These are phyloP conservation scores for Prillingera fragicola DNA, from an alignment of 1,284 basidiomycete species.

Conservation along the genomic window DNA sequence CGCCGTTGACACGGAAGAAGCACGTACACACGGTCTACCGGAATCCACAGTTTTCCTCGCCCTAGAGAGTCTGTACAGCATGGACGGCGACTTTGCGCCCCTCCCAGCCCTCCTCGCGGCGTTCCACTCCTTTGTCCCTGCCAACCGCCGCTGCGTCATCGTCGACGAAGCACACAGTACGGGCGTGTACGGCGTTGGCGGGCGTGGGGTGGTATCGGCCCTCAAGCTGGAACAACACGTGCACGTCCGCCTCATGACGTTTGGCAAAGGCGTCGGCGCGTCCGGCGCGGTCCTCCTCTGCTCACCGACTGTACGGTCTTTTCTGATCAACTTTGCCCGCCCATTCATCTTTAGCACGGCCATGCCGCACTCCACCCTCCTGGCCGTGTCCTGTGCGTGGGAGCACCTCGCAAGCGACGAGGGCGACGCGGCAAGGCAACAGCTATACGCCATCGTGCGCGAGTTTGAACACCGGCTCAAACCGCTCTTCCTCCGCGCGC, in stretches of 20 bases:
- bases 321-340: conserved; percentile 87
- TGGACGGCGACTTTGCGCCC: conserved; percentile 89
- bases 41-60: conserved; percentile 53
- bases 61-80: conserved; percentile 84
- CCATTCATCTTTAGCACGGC: conserved; percentile 86
- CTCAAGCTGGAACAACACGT: conserved; percentile 32
- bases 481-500: conserved; percentile 22
- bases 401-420: conserved; percentile 66
- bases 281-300: conserved; percentile 78
- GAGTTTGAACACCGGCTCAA: conserved; percentile 24
- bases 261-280: conserved; percentile 65
- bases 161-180: conserved; percentile 83
- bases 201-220: conserved; percentile 55
- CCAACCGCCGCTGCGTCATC: conserved; percentile 52
- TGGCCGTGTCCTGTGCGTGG: conserved; percentile 70
- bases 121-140: conserved; percentile 49
- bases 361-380: conserved; percentile 65
- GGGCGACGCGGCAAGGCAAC: conserved; percentile 53
- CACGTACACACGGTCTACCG: not conserved
- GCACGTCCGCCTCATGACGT: conserved; percentile 54
- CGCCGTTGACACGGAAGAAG: not conserved
- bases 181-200: conserved; percentile 60
- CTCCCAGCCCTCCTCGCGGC: conserved; percentile 58
- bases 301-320: conserved; percentile 65
- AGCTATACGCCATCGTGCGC: not conserved